Evolutionary conservation across 192 early-diverging fungal genomes (phyloP).

Genomic region (Gamsiella multidivaricata): DNA sequence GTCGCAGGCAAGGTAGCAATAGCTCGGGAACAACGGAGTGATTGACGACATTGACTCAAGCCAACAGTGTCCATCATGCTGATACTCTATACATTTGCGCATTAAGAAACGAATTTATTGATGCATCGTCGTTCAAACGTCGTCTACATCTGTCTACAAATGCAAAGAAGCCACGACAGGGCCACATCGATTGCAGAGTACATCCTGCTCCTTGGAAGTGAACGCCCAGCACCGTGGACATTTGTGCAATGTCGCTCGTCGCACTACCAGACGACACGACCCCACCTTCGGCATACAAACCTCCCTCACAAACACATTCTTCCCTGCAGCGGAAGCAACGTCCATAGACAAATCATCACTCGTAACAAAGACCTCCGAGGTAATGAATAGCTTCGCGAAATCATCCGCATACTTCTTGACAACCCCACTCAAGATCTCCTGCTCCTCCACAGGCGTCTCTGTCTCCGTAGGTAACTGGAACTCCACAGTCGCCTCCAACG

Average conservation of each 20-base stretch:
- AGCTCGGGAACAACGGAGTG: no score
- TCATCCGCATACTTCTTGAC: slow-evolving; percentile 14
- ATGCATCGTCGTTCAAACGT: not conserved
- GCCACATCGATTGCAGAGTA: slow-evolving; percentile 72
- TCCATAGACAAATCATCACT: not conserved
- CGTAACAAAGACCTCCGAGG: slow-evolving; percentile 51
- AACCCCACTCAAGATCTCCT: not conserved
- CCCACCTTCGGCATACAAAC: slow-evolving; percentile 8
- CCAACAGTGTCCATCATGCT: no score
- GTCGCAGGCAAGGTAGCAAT: no score
- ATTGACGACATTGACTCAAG: no score
- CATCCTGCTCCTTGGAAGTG: slow-evolving; percentile 52
- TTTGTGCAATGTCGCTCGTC: slow-evolving; percentile 65
- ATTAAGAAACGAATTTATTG: not conserved
- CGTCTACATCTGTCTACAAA: not conserved
- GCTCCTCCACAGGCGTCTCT: not conserved
- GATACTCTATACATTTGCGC: not conserved
- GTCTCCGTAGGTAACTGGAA: slow-evolving; percentile 2
- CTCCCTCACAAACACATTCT: slow-evolving; percentile 12
- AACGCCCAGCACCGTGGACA: slow-evolving; percentile 86
- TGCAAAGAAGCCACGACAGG: slow-evolving; percentile 34
- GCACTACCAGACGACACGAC: slow-evolving; percentile 56
- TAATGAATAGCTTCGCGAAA: slow-evolving; percentile 56
- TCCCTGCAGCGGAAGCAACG: not conserved
- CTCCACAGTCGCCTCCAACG: slow-evolving; percentile 33